Evolutionary conservation across 2,329 filamentous ascomycete genomes (phyloP).

Genomic region (Ophiocordyceps camponoti-saundersi): DNA sequence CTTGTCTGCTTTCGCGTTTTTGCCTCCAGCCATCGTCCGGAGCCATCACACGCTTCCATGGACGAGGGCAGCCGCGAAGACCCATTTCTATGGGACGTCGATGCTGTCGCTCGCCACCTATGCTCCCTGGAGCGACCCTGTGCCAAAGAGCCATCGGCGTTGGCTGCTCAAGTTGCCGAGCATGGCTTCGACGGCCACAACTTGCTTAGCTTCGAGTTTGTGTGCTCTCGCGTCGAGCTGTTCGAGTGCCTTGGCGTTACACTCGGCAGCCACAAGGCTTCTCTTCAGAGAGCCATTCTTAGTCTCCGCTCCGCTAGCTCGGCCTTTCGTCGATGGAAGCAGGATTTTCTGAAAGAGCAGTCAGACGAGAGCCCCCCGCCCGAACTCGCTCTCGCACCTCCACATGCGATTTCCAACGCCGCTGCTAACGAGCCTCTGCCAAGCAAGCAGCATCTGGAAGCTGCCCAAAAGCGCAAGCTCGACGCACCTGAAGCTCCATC

Average conservation of each 20-base stretch:
- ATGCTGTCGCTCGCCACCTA: conserved; percentile 49
- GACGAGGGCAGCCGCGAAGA: conserved; percentile 26
- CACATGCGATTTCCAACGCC: background rate
- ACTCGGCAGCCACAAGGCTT: conserved; percentile 38
- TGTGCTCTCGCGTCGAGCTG: conserved; percentile 30
- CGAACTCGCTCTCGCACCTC: background rate
- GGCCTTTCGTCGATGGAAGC: conserved; percentile 22
- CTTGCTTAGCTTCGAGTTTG: conserved; percentile 39
- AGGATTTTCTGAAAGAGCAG: background rate
- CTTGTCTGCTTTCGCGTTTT: background rate
- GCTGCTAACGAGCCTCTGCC: background rate
- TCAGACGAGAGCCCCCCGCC: background rate
- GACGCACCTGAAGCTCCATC: background rate
- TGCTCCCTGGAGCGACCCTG: conserved; percentile 37
- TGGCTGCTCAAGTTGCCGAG: conserved; percentile 39
- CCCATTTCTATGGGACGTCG: conserved; percentile 58
- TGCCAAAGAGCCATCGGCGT: conserved; percentile 25
- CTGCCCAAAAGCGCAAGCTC: background rate
- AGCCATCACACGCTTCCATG: conserved; percentile 7
- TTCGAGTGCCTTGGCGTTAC: conserved; percentile 37
- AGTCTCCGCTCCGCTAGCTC: conserved; percentile 34
- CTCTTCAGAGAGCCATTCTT: conserved; percentile 39
- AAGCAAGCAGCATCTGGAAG: background rate
- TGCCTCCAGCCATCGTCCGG: background rate
- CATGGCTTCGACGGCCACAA: conserved; percentile 49